Base-by-base conservation (phyloP, 2,329 filamentous ascomycete genomes). In the Beauveria pseudobassiana region DNA sequence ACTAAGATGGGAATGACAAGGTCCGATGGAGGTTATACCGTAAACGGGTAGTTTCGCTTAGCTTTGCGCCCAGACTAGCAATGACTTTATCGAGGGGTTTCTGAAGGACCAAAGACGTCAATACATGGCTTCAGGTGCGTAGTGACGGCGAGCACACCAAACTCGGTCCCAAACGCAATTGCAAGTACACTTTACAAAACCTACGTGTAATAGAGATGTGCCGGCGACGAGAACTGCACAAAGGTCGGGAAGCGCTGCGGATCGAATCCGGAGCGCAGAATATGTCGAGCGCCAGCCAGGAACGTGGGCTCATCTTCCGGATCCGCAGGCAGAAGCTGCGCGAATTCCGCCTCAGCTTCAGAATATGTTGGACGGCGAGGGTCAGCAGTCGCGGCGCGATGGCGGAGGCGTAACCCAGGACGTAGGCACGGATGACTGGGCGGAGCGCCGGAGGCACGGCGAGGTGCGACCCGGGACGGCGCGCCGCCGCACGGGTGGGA, bases 191-290 rank as follows among this genome's bases (percentile, higher is more conserved):
- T 12, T 1, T 16, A 10, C 4, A 5, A 45, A 5, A 59, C 77
- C 67, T 74, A 82, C 84, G 77, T 86, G 79, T n/a, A 87, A 69
- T n/a, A 87, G 69, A 26, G 83, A 85, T 64, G 80, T 82, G 45
- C 84, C 84, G 40, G 85, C 85, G 45, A 84, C 80, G 10, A 87
- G 72, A 7, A 78, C 75, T 8, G 84, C 85, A 69, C 85, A 87
- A 69, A 87, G 4, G 83, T 77, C 49, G 85, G 83, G 67, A 87
- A 87, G 9, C 84, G 77, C 63, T 80, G 79, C 61, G 75, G 73
- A 50, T 83, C 81, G 18, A 87, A 72, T 3, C 82, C 83, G 8
- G 77, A 77, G 46, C 72, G 73, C 40, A 87, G 69, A 62, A 84
- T 80, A 40, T 69, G 66, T n/a, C 68, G 64, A 6, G 69, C 69